Conservation (phyloP, 805 yeast species). For the Wickerhamiella occidentalis region DNA sequence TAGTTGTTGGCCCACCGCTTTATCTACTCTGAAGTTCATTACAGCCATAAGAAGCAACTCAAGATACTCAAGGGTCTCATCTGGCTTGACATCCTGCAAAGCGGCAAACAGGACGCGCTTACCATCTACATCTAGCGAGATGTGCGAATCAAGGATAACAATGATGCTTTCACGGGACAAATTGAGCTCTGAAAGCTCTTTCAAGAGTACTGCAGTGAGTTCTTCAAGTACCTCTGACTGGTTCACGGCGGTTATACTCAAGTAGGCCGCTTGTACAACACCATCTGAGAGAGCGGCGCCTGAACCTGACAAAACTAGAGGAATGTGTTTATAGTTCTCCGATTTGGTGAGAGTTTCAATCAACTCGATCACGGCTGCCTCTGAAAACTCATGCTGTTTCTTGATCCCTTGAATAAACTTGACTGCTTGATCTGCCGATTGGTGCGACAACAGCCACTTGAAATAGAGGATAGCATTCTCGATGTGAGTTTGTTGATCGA, state of each 20-base stretch:
- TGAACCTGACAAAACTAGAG: neutral
- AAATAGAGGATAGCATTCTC: constrained; percentile 21
- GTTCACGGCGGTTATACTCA: neutral
- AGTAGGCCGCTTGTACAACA: constrained; percentile 2
- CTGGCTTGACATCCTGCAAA: constrained; percentile 6
- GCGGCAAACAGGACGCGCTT: constrained; percentile 15
- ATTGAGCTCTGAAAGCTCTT: neutral
- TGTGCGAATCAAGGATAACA: constrained; percentile 19
- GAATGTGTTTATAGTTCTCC: neutral
- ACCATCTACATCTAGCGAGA: constrained; percentile 16
- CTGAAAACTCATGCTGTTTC: constrained; percentile 11
- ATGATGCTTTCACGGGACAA: constrained; percentile 13
- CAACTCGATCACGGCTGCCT: constrained; percentile 10
- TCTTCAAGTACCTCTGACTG: neutral
- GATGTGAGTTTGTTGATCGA: constrained; percentile 11
- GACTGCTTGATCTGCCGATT: constrained; percentile 17
- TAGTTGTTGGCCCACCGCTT: constrained; percentile 11
- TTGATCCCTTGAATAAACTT: constrained; percentile 18
- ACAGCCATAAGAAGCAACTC: constrained; percentile 24
- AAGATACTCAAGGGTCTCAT: constrained; percentile 18
- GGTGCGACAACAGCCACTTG: constrained; percentile 16
- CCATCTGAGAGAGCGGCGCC: neutral
- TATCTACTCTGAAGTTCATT: constrained; percentile 22
- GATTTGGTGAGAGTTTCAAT: constrained; percentile 9
- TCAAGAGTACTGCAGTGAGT: constrained; percentile 12